phyloP scores from a whole-genome alignment of 2,329 filamentous ascomycete genomes.

The Trichophyton benhamiae region DNA sequence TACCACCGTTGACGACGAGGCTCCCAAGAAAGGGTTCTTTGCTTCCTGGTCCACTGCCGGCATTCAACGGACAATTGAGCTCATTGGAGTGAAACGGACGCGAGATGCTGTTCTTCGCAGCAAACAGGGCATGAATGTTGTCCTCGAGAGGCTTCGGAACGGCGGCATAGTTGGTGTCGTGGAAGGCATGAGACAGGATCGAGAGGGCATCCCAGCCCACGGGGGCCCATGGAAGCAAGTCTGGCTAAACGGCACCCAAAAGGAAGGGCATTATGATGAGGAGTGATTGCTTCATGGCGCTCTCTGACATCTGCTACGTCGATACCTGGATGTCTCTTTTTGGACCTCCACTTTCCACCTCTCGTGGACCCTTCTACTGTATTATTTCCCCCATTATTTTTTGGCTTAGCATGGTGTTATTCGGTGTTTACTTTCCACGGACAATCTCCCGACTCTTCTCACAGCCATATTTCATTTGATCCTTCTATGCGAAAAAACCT shows the following conservation, averaged over 20 bases:
- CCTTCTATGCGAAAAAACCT: not conserved
- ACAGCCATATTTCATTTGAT: not conserved
- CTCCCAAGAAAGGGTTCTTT: slow-evolving; percentile 45
- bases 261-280: slow-evolving; percentile 7
- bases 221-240: slow-evolving; percentile 33
- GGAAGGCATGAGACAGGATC: slow-evolving; percentile 56
- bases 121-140: slow-evolving; percentile 55
- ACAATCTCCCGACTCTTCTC: slow-evolving; percentile 13
- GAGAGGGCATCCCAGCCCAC: slow-evolving; percentile 31
- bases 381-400: slow-evolving; percentile 1
- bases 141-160: slow-evolving; percentile 49
- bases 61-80: slow-evolving; percentile 51
- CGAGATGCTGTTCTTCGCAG: slow-evolving; percentile 50
- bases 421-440: slow-evolving; percentile 6
- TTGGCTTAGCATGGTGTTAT: slow-evolving; percentile 11
- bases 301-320: not conserved
- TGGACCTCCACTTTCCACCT: not conserved
- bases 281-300: not conserved
- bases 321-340: not conserved
- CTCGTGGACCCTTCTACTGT: not conserved
- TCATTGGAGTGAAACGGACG: slow-evolving; percentile 49
- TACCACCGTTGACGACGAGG: slow-evolving; percentile 36
- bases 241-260: slow-evolving; percentile 24
- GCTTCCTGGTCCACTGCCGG: slow-evolving; percentile 47
- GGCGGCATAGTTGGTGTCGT: slow-evolving; percentile 58